phyloP scores from a whole-genome alignment of 192 early-diverging fungal species.

The Backusella parvicylindrica region DNA sequence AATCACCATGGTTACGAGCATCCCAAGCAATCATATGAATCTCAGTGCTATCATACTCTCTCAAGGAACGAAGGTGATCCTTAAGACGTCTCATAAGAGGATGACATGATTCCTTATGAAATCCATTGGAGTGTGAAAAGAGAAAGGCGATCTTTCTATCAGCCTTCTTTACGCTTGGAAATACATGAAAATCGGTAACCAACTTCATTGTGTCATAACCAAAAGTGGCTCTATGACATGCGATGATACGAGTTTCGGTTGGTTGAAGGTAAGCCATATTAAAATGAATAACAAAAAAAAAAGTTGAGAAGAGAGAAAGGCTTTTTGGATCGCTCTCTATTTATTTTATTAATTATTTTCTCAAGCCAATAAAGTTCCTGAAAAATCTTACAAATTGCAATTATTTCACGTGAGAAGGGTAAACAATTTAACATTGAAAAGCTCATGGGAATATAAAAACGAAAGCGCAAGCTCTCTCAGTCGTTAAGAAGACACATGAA shows the following conservation, averaged over 20 bases:
- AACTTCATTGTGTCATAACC: constrained; percentile 13
- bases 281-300: not conserved
- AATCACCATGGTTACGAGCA: constrained; percentile 55
- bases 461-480: not conserved
- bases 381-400: not conserved
- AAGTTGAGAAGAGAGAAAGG: not conserved
- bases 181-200: constrained; percentile 18
- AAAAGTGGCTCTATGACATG: not conserved
- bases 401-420: constrained; percentile 4
- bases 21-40: constrained; percentile 51
- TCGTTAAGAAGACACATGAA: not conserved
- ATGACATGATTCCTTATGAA: constrained; percentile 57
- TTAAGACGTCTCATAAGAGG: constrained; percentile 40
- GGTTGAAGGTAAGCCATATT: constrained; percentile 18
- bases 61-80: constrained; percentile 12
- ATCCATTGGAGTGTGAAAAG: constrained; percentile 57
- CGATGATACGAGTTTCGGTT: constrained; percentile 10
- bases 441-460: not conserved
- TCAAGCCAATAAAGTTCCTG: not conserved
- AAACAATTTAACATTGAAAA: not conserved
- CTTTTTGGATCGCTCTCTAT: not conserved
- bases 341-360: not conserved
- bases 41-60: constrained; percentile 7
- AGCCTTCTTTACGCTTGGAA: not conserved
- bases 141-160: constrained; percentile 32